These are phyloP conservation scores for Acanthamoeba lenticulata DNA, from an alignment of 208 protist genomes.

Conservation along the genomic window DNA sequence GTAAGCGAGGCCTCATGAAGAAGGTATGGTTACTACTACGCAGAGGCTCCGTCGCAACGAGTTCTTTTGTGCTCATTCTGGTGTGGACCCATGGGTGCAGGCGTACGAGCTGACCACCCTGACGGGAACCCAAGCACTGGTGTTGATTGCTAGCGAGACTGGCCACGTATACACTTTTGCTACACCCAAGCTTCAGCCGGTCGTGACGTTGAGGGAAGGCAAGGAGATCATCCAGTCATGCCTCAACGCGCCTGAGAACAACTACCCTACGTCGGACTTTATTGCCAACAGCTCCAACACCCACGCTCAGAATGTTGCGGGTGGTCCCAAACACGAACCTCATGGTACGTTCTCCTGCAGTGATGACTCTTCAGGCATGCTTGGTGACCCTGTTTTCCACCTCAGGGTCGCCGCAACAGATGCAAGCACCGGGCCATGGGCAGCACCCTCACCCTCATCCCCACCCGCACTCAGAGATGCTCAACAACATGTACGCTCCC, in stretches of 20 bases:
- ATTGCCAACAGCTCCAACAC: constrained; percentile 31
- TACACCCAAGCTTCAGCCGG: constrained; percentile 89
- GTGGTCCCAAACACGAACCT: background rate
- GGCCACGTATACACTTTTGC: constrained; percentile 92
- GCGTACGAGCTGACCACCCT: constrained; percentile 88
- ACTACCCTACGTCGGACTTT: constrained; percentile 31
- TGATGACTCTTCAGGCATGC: no score
- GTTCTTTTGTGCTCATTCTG: no score
- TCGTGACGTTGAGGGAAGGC: constrained; percentile 88
- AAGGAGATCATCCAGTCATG: constrained; percentile 88
- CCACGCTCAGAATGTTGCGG: background rate
- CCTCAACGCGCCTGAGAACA: constrained; percentile 87
- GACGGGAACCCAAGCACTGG: constrained; percentile 90
- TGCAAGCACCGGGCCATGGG: background rate
- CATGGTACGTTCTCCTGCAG: constrained; percentile 14
- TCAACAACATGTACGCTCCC: constrained; percentile 5
- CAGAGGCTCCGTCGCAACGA: no score
- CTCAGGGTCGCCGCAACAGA: background rate
- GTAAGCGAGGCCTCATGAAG: constrained; percentile 91
- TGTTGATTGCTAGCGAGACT: constrained; percentile 89
- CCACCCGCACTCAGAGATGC: background rate
- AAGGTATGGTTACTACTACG: no score
- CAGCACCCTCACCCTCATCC: background rate
- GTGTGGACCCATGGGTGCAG: no score
- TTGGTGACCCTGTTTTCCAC: no score